Percentiles rank a stretch among this genome's conserved stretches.
These are phyloP conservation scores for Hyphodiscus sp. DNA, from an alignment of 2,329 filamentous ascomycete genomes.

Conservation along the genomic window DNA sequence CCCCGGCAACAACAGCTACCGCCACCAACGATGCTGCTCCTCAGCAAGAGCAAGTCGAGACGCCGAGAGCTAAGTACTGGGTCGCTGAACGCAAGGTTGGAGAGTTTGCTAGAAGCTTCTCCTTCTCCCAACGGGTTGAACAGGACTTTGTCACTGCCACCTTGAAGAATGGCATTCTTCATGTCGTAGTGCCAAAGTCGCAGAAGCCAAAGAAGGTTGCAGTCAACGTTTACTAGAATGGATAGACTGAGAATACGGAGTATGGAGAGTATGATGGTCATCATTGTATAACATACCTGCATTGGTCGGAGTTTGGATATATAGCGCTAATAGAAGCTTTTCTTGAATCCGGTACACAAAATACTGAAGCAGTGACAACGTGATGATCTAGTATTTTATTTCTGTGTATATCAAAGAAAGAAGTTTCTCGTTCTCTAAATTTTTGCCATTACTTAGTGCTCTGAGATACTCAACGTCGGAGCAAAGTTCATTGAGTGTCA, in stretches of 20 bases:
- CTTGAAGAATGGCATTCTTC: slow-evolving; percentile 59
- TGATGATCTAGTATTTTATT: no score
- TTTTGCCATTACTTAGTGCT: no score
- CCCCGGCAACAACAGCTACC: slow-evolving; percentile 9
- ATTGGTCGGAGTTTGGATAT: slow-evolving; percentile 5
- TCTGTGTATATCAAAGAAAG: no score
- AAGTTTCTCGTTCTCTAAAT: no score
- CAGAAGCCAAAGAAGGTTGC: slow-evolving; percentile 50
- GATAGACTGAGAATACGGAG: not conserved
- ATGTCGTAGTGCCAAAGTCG: slow-evolving; percentile 58
- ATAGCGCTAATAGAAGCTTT: not conserved
- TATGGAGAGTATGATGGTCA: not conserved
- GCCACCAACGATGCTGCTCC: slow-evolving; percentile 32
- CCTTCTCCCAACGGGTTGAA: slow-evolving; percentile 58
- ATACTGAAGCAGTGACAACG: no score
- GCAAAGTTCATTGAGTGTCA: no score
- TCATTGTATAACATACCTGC: not conserved
- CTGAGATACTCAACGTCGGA: no score
- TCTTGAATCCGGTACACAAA: no score
- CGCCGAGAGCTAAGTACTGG: slow-evolving; percentile 58
- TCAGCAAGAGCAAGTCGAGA: slow-evolving; percentile 32
- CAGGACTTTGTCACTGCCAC: slow-evolving; percentile 53
- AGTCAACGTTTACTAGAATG: slow-evolving; percentile 30
- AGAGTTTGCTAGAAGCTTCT: slow-evolving; percentile 61
- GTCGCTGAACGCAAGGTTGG: slow-evolving; percentile 58